A percentile compares a stretch with the other conserved stretches of the same genome.
These are phyloP conservation scores for Heritiera littoralis DNA, from an alignment of 345 rosid genomes.

Conservation along the genomic window DNA sequence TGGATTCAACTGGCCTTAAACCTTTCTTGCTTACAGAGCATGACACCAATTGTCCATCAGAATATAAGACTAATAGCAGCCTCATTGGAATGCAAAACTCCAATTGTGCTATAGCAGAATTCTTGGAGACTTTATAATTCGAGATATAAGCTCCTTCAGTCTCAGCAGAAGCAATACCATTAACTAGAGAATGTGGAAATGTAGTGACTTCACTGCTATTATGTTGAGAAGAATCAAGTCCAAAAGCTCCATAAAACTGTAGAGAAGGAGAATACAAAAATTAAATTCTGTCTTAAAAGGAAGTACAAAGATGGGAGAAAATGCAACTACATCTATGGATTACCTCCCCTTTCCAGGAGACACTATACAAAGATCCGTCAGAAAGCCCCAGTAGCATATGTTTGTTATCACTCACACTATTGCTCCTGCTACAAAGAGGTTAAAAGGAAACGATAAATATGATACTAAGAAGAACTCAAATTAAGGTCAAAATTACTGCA, in stretches of 20 bases:
- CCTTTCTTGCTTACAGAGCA: constrained; percentile 92
- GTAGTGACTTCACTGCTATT: constrained; percentile 25
- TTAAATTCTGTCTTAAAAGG: constrained; percentile 9
- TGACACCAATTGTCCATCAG: constrained; percentile 70
- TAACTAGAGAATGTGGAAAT: constrained; percentile 25
- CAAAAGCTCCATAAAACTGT: constrained; percentile 84
- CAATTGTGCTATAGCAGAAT: constrained; percentile 57
- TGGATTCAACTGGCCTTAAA: constrained; percentile 62
- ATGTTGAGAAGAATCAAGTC: constrained; percentile 39
- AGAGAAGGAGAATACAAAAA: constrained; percentile 21
- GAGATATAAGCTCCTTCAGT: constrained; percentile 35
- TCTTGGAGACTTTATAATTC: constrained; percentile 36
- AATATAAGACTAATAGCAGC: constrained; percentile 68
- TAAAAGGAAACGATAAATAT: constrained; percentile 17
- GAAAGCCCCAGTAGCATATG: constrained; percentile 89
- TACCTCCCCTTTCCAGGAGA: constrained; percentile 99
- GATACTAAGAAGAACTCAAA: constrained; percentile 12
- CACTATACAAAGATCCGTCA: constrained; percentile 71
- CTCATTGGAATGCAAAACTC: constrained; percentile 71
- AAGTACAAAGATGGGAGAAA: background rate
- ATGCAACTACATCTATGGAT: constrained; percentile 13
- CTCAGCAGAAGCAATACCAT: constrained; percentile 56
- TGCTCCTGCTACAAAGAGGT: constrained; percentile 63
- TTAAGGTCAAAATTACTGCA: background rate
- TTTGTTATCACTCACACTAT: constrained; percentile 72